Conservation (phyloP, 73 alveolate species). For the Paramecium bursaria region DNA sequence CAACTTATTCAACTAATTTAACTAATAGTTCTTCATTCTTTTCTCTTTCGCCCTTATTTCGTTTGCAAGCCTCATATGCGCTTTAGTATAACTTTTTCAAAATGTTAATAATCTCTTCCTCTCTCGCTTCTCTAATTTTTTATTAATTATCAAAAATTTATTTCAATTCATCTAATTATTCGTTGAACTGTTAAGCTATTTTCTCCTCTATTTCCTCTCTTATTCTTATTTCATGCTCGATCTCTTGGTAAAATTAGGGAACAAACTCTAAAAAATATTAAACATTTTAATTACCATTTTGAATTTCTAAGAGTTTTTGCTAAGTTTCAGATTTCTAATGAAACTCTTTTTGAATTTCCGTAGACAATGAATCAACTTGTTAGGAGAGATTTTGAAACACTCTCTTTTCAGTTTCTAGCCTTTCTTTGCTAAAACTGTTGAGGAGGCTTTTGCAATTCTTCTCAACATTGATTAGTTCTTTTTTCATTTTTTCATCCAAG, state of each 20-base stretch:
- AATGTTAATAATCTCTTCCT: constrained; percentile 63
- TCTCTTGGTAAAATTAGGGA: constrained; percentile 64
- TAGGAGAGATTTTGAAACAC: constrained; percentile 59
- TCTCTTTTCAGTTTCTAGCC: constrained; percentile 70
- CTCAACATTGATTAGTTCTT: constrained; percentile 47
- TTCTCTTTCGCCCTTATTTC: constrained; percentile 69
- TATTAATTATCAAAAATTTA: constrained; percentile 65
- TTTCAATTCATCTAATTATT: constrained; percentile 59
- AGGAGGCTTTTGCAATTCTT: constrained; percentile 52
- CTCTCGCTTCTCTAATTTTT: constrained; percentile 68
- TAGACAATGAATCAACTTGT: constrained; percentile 62
- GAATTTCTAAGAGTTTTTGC: constrained; percentile 28
- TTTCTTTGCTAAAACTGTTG: constrained; percentile 63
- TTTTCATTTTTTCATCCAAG: constrained; percentile 53
- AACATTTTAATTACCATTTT: constrained; percentile 14
- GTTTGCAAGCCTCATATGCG: constrained; percentile 60
- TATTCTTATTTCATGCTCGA: constrained; percentile 51
- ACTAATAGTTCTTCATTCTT: constrained; percentile 71
- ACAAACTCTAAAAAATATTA: constrained; percentile 12
- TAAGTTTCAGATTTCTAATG: constrained; percentile 61
- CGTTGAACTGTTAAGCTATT: constrained; percentile 64
- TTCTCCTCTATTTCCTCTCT: constrained; percentile 69
- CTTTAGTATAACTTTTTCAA: constrained; percentile 56
- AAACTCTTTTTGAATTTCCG: constrained; percentile 64
- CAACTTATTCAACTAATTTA: constrained; percentile 69